Evolutionary conservation across 352 stramenopile genomes (phyloP).

Genomic region (Phytophthora tubulina): DNA sequence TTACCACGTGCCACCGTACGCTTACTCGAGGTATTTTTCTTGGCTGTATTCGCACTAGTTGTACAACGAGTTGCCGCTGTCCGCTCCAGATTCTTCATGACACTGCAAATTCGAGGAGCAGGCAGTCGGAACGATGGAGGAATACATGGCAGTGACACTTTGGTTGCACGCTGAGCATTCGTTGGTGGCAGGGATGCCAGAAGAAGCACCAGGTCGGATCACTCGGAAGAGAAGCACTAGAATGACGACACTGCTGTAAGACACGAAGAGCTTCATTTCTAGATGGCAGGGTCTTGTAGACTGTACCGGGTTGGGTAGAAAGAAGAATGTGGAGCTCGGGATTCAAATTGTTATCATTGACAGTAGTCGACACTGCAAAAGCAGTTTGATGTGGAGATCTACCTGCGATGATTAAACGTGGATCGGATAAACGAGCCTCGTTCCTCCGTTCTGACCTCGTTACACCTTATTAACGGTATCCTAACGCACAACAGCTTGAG

Average conservation of each 20-base stretch:
- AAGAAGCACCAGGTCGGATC: slow-evolving; percentile 6
- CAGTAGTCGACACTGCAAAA: too few relatives aligned
- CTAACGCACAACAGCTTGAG: too few relatives aligned
- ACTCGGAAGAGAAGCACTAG: slow-evolving; percentile 3
- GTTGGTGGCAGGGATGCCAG: slow-evolving; percentile 2
- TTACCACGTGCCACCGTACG: slow-evolving; percentile 9
- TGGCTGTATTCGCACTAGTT: slow-evolving; percentile 16
- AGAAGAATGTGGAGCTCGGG: too few relatives aligned
- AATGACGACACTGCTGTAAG: slow-evolving; percentile 1
- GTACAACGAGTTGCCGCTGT: slow-evolving; percentile 9
- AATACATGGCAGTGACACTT: slow-evolving; percentile 11
- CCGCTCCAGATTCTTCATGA: slow-evolving; percentile 7
- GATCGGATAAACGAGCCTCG: too few relatives aligned
- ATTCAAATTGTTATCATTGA: too few relatives aligned
- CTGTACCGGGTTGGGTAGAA: too few relatives aligned
- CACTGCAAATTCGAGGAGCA: slow-evolving; percentile 1
- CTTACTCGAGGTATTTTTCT: slow-evolving; percentile 7
- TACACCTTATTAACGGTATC: too few relatives aligned
- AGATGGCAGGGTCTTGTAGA: too few relatives aligned
- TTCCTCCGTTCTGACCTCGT: too few relatives aligned
- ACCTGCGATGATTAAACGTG: too few relatives aligned
- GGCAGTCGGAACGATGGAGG: slow-evolving; percentile 3
- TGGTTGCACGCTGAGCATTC: slow-evolving; percentile 5
- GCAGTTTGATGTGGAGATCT: too few relatives aligned
- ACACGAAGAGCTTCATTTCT: slow-evolving; percentile 7